These are phyloP conservation scores for Canavalia ensiformis DNA, from an alignment of 306 rosid genomes.

Conservation along the genomic window DNA sequence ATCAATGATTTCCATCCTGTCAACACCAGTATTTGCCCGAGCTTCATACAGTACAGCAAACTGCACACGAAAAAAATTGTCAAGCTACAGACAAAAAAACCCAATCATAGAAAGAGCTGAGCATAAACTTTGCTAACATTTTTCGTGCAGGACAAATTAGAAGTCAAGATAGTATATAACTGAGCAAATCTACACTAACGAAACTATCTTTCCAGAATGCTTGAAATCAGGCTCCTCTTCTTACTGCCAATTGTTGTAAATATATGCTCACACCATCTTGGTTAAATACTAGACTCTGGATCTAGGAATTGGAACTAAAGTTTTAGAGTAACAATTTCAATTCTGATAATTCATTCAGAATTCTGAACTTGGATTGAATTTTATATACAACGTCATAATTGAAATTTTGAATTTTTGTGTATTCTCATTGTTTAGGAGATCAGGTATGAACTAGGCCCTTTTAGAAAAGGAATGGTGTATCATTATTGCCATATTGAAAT, in stretches of 20 bases:
- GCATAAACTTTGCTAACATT: slow-evolving; percentile 15
- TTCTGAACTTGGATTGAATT: neutral
- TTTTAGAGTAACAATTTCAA: neutral
- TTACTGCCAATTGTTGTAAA: neutral
- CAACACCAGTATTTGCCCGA: slow-evolving; percentile 91
- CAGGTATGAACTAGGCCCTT: neutral
- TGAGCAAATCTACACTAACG: slow-evolving; percentile 1
- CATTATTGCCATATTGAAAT: neutral
- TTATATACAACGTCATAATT: neutral
- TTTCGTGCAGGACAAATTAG: neutral
- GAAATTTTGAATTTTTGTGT: neutral
- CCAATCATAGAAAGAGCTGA: neutral
- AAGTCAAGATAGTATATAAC: neutral
- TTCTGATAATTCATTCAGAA: neutral
- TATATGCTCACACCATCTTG: slow-evolving; percentile 11
- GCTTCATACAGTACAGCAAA: slow-evolving; percentile 95
- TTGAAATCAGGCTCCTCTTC: neutral
- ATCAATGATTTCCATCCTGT: slow-evolving; percentile 87
- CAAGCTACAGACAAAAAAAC: slow-evolving; percentile 38
- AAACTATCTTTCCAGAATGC: slow-evolving; percentile 4
- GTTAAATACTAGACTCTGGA: neutral
- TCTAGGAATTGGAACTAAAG: neutral
- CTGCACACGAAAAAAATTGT: slow-evolving; percentile 53
- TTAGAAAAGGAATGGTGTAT: neutral
- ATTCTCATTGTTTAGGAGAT: neutral